Percentiles rank a stretch among this genome's conserved stretches.
phyloP scores from a whole-genome alignment of 2,329 filamentous ascomycete genomes.

The Dothidotthia symphoricarpi region DNA sequence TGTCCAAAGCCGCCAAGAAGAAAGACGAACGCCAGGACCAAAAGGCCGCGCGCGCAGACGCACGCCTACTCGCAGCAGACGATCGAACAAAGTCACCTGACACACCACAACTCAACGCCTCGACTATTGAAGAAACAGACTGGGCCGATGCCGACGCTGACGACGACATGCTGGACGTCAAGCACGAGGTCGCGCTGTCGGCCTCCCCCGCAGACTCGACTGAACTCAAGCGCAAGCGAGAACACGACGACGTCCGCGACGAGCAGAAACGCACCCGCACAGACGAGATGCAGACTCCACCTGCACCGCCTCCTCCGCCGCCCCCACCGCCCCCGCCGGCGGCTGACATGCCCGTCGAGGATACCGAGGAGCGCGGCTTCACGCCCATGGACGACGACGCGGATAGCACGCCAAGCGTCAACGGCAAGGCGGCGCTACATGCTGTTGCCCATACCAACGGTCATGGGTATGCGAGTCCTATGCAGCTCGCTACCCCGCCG shows the following conservation, averaged over 20 bases:
- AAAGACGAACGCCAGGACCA: conserved; percentile 62
- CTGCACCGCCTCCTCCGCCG: conserved; percentile 44
- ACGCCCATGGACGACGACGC: conserved; percentile 30
- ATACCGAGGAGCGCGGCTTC: conserved; percentile 22
- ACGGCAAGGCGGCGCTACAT: conserved; percentile 8
- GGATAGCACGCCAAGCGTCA: not conserved
- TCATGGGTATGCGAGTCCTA: no score
- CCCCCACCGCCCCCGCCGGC: conserved; percentile 43
- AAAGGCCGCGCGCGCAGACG: conserved; percentile 46
- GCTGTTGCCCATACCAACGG: conserved; percentile 10
- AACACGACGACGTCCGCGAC: conserved; percentile 33
- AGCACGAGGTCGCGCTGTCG: conserved; percentile 14
- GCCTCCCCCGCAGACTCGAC: conserved; percentile 28
- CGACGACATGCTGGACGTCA: conserved; percentile 22
- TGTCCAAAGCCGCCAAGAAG: conserved; percentile 79
- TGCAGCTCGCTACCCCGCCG: conserved; percentile 48
- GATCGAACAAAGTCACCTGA: conserved; percentile 15
- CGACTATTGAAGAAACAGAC: conserved; percentile 6
- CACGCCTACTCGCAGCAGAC: conserved; percentile 10
- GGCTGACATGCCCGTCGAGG: conserved; percentile 31
- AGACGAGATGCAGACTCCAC: conserved; percentile 29
- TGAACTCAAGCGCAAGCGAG: conserved; percentile 41
- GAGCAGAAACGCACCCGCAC: conserved; percentile 35
- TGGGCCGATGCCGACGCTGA: conserved; percentile 7
- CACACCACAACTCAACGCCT: conserved; percentile 13